Conservation (phyloP, 2,329 filamentous ascomycete species). For the Trichoderma gracile region DNA sequence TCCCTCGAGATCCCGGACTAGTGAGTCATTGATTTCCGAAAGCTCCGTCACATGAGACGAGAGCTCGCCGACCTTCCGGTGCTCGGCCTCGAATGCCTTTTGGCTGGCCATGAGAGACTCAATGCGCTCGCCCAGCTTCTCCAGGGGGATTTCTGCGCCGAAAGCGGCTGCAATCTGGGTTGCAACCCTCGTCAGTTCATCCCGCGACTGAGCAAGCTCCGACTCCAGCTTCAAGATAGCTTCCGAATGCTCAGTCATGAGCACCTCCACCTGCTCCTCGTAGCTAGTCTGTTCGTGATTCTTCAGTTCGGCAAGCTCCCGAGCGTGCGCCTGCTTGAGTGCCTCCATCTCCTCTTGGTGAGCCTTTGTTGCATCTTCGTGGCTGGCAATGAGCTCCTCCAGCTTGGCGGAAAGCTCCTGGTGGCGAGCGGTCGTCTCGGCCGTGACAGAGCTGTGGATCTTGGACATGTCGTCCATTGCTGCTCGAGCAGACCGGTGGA, state of each 20-base stretch:
- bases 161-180: constrained; percentile 62
- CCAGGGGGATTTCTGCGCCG: constrained; percentile 65
- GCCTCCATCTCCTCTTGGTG: constrained; percentile 54
- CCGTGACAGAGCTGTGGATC: constrained; percentile 53
- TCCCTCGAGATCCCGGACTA: constrained; percentile 63
- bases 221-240: constrained; percentile 57
- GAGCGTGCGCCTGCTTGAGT: constrained; percentile 52
- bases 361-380: constrained; percentile 58
- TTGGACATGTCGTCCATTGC: constrained; percentile 68
- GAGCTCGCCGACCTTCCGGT: constrained; percentile 59
- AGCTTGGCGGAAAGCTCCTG: constrained; percentile 53
- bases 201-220: constrained; percentile 65
- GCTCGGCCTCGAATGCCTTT: constrained; percentile 59
- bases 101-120: constrained; percentile 58
- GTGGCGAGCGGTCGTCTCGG: constrained; percentile 48
- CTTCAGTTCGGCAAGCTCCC: constrained; percentile 53
- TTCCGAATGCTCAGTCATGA: constrained; percentile 63
- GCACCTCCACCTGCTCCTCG: constrained; percentile 57
- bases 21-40: constrained; percentile 57
- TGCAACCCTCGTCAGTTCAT: constrained; percentile 65
- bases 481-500: constrained; percentile 64
- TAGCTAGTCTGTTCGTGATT: constrained; percentile 54
- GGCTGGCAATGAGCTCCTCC: constrained; percentile 59
- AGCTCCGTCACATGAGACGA: constrained; percentile 57
- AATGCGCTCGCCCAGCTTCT: constrained; percentile 65